These are phyloP conservation scores for Stephania yunnanensis DNA, from an alignment of 164 flowering plant genomes.

Conservation along the genomic window DNA sequence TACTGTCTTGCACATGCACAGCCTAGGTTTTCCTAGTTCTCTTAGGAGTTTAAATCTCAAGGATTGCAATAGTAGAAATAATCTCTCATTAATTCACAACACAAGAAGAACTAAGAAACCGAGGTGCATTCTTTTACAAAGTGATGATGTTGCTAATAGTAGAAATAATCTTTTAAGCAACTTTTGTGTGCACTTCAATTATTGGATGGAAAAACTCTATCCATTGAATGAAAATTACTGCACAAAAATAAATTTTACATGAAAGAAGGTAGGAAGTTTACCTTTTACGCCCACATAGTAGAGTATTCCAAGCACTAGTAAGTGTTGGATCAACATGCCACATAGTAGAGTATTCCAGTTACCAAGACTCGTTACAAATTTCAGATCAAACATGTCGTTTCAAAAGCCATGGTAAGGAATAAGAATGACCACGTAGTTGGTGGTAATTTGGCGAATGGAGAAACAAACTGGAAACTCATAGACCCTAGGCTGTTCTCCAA, in stretches of 20 bases:
- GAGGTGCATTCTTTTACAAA: no score
- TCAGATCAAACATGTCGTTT: background rate
- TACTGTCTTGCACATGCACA: background rate
- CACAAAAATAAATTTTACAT: no score
- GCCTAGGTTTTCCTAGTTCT: background rate
- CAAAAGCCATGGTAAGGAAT: background rate
- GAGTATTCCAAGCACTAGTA: no score
- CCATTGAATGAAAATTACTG: no score
- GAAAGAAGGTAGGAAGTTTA: no score
- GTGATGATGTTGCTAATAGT: no score
- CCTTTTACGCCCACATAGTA: no score
- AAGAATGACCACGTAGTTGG: background rate
- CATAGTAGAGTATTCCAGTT: constrained; percentile 88
- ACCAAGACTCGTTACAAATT: constrained; percentile 48
- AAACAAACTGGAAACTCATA: background rate
- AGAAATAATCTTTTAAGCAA: no score
- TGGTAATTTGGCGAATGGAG: background rate
- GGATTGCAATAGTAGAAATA: background rate
- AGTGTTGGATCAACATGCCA: constrained; percentile 39
- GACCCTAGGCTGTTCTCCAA: background rate
- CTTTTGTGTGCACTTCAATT: no score
- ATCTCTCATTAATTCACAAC: background rate
- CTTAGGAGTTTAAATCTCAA: background rate
- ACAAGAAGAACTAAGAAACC: no score
- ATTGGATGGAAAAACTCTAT: no score